Base-by-base conservation (phyloP, 1,139 yeast genomes). In the Hemisphaericaspora xylofermentans region DNA sequence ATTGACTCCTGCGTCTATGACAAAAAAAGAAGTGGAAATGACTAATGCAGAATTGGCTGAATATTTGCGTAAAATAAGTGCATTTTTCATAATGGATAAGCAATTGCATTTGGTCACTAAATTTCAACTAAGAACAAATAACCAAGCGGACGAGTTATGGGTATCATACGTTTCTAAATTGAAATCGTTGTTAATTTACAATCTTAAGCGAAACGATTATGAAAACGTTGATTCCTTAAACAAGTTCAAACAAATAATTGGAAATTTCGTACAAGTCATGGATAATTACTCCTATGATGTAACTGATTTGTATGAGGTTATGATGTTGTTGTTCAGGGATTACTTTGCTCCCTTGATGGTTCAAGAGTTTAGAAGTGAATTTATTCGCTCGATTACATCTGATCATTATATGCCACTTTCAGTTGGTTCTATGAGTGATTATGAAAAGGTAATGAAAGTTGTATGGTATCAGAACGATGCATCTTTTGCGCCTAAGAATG, bases 371-470 rank as follows among this genome's bases (percentile, higher is more conserved):
- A 72, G 78, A 33, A 61, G 61, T 21, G 84, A 82, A 41, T 91
- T 88, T 60, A 64, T 72, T 34, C 73, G 73, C 13, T 68, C 84
- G 7, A 78, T 89, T 34, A 79, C 80, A 47, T 83, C 84, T 18
- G 97, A 91, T 58, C 95, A 88, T 55, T 88, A 88, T 53, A 88
- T 87, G 88, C 96, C 97, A 8, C 75, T 89, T 66, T 76, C 77
- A 0, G 82, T 89, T 26, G 76, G 80, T 45, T 80, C 80, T 40
- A 61, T 67, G 39, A 68, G 71, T 14, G 77, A 84, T 39, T 88
- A 82, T 58, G 82, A 80, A 16, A 80, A 75, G 54, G 80, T 84
- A 38, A 71, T 82, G 54, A 68, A 70, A 42, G 71, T 81, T 14
- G 76, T 89, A 46, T 89, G 96, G 88, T 85, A 84, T 57, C 76